phyloP scores from a whole-genome alignment of 2,329 filamentous ascomycete species.

The Fusarium chlamydosporum region DNA sequence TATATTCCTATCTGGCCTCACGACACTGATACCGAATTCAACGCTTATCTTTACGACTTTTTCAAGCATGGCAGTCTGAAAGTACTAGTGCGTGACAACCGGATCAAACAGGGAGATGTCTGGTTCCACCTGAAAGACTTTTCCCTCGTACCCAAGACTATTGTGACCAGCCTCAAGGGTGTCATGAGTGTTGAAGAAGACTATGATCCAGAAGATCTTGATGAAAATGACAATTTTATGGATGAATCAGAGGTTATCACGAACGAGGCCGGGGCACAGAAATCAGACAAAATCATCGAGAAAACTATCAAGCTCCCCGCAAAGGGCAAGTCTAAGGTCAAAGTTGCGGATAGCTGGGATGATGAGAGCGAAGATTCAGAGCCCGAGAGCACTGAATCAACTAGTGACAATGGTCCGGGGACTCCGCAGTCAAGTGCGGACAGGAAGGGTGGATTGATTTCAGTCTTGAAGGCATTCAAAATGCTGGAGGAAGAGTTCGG shows the following conservation, averaged over 20 bases:
- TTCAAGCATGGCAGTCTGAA: constrained; percentile 78
- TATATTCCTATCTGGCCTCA: constrained; percentile 73
- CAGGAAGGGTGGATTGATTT: constrained; percentile 63
- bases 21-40: constrained; percentile 65
- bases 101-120: constrained; percentile 74
- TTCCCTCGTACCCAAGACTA: constrained; percentile 74
- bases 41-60: constrained; percentile 81
- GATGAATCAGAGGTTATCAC: constrained; percentile 36
- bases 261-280: not conserved
- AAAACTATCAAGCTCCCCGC: constrained; percentile 1
- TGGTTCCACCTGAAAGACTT: constrained; percentile 79
- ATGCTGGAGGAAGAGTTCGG: constrained; percentile 72
- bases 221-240: constrained; percentile 55
- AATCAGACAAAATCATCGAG: not conserved
- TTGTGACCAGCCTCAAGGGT: constrained; percentile 74
- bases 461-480: constrained; percentile 72
- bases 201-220: constrained; percentile 48
- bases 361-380: constrained; percentile 48
- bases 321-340: constrained; percentile 40
- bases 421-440: constrained; percentile 42
- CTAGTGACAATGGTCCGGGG: not conserved
- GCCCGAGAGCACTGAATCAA: constrained; percentile 52
- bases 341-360: constrained; percentile 61
- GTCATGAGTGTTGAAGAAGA: constrained; percentile 62
- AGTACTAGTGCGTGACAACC: constrained; percentile 74